Base-by-base conservation (phyloP, 257 asterid species). In the Penstemon barbatus region DNA sequence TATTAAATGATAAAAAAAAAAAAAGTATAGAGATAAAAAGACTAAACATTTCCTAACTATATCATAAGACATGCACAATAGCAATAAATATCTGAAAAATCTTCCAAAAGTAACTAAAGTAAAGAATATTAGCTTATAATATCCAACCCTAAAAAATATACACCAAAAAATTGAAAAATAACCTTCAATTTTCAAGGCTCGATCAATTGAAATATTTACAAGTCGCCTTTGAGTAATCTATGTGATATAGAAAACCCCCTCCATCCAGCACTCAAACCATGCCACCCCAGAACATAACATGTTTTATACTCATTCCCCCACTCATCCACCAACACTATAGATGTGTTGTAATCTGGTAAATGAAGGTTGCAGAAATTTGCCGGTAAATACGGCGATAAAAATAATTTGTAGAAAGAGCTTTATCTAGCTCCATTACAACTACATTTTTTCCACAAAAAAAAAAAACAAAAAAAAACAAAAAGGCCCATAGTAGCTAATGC, bases 251-350 rank as follows among this genome's bases (percentile, higher is more conserved):
- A 81, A 69, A 93, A 90, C 12, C 91, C 89, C 80, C 99, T 84
- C 99, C 99, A 89, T 13, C 99, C 99, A 3, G 89, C 99, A 73
- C 99, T 93, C 45, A 93, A 65, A 19, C 99, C 99, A 55, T 84
- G 82, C 75, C 99, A 77, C 52, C 60, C 90, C 41, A 83, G 65
- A 69, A 93, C 89, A 77, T 80, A 93, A 6, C 86, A 73, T 6
- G 96, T 90, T 65, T 67, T 78, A 67, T 84, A 85, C 72, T 88
- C 96, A 51, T 85, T 85, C 43, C 94, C 97, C 94, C 89, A 86
- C 63, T 93, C 99, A 78, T 93, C 95, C 63, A 88, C 91, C 87
- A 93, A 75, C 45, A 71, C 69, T 37, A 93, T 33, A 4, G 86
- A 61, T 10, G 92, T 63, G 72, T 93, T 95, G 11, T 80, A 77